Percentiles rank a stretch among this genome's conserved stretches.
phyloP scores from a whole-genome alignment of 2,329 filamentous ascomycete genomes.

The Epichloe gansuensis region DNA sequence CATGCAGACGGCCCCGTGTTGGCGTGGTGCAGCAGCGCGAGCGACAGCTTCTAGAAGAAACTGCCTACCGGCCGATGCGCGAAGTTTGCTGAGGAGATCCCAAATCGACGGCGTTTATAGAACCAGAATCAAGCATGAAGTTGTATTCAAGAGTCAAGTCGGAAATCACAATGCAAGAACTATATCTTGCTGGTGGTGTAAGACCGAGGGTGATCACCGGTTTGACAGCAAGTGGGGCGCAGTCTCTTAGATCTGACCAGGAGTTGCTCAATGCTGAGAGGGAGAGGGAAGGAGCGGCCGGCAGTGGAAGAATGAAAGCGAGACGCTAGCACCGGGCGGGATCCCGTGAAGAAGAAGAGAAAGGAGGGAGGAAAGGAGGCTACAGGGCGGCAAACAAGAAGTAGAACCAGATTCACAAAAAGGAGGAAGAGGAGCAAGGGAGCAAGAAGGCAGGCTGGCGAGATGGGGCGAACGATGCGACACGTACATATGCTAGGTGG shows the following conservation, averaged over 20 bases:
- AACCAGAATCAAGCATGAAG: not conserved
- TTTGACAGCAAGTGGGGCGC: not conserved
- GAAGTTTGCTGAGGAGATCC: not conserved
- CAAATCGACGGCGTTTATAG: not conserved
- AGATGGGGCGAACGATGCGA: not conserved
- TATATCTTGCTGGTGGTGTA: not conserved
- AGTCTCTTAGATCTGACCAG: not conserved
- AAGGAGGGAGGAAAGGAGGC: not conserved
- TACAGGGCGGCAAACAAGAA: not conserved
- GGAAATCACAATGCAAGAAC: not conserved
- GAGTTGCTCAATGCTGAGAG: not conserved
- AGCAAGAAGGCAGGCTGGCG: not conserved
- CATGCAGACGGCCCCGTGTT: slow-evolving; percentile 24
- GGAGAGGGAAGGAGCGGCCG: not conserved
- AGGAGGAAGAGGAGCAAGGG: not conserved
- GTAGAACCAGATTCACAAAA: not conserved
- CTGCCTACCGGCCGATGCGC: slow-evolving; percentile 12
- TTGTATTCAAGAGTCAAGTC: not conserved
- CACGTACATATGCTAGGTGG: not conserved
- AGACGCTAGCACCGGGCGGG: not conserved
- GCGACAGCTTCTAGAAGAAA: slow-evolving; percentile 17
- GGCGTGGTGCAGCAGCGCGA: slow-evolving; percentile 22
- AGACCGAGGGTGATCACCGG: not conserved
- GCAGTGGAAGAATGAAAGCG: not conserved
- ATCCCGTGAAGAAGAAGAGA: not conserved